These are phyloP conservation scores for Trypanosoma caninum DNA, from an alignment of 208 protist genomes.

Conservation along the genomic window DNA sequence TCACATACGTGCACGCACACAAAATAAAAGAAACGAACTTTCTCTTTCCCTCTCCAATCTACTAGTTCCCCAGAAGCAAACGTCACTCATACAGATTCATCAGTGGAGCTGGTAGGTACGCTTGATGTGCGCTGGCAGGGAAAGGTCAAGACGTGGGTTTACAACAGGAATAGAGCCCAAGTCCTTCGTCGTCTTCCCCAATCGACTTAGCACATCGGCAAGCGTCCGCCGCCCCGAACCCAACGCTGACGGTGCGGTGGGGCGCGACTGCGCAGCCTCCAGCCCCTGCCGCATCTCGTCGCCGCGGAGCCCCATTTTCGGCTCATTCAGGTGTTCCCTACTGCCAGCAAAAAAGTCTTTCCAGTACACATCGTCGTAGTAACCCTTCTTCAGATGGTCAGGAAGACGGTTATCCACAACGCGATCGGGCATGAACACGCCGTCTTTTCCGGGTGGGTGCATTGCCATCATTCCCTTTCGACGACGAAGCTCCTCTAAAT, in stretches of 20 bases:
- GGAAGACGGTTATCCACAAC: conserved; percentile 91
- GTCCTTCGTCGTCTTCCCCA: conserved; percentile 81
- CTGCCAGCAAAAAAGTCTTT: conserved; percentile 92
- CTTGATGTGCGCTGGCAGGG: conserved; percentile 86
- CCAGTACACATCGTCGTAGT: conserved; percentile 94
- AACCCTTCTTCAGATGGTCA: conserved; percentile 91
- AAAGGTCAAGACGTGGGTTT: conserved; percentile 80
- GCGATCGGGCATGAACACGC: conserved; percentile 88
- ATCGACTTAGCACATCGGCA: conserved; percentile 74
- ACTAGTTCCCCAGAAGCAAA: background rate
- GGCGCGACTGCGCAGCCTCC: conserved; percentile 37
- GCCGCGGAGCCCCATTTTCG: conserved; percentile 87
- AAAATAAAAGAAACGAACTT: too few relatives aligned
- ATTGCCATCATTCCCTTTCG: conserved; percentile 93
- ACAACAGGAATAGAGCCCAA: conserved; percentile 78
- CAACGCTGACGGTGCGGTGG: conserved; percentile 20
- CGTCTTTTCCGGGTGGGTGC: conserved; percentile 90
- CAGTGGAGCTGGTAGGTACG: conserved; percentile 84
- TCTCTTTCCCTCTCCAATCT: background rate
- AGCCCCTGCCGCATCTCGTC: conserved; percentile 83
- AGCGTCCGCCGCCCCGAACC: conserved; percentile 74
- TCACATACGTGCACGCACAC: too few relatives aligned
- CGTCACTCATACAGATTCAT: background rate
- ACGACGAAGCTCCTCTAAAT: conserved; percentile 89
- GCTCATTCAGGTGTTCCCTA: conserved; percentile 87